phyloP scores from a whole-genome alignment of 441 rosid genomes.

The Rhodomyrtus psidioides region DNA sequence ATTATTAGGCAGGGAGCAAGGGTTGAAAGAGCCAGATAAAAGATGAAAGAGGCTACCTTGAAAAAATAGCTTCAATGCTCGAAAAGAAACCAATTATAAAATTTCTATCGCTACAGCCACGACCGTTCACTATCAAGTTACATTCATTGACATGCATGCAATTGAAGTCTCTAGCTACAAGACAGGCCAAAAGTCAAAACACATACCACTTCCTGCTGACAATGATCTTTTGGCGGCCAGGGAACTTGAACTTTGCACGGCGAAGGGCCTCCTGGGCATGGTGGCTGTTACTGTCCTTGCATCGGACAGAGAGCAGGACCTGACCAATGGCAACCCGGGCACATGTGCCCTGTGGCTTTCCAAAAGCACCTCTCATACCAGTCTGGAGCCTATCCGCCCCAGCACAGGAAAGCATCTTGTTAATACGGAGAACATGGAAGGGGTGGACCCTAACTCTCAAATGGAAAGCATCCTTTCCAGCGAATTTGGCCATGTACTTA shows the following conservation, averaged over 20 bases:
- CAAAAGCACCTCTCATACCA: slow-evolving; percentile 15
- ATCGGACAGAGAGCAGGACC: slow-evolving; percentile 10
- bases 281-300: slow-evolving; percentile 12
- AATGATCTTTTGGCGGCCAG: slow-evolving; percentile 92
- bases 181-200: neutral
- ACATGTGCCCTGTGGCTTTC: slow-evolving; percentile 13
- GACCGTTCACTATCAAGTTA: neutral
- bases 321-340: slow-evolving; percentile 13
- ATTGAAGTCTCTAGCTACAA: neutral
- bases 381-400: slow-evolving; percentile 17
- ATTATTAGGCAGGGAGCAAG: neutral
- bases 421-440: slow-evolving; percentile 14
- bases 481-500: slow-evolving; percentile 13
- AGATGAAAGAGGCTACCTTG: neutral
- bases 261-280: slow-evolving; percentile 52
- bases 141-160: neutral
- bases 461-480: slow-evolving; percentile 16
- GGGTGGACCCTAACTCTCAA: slow-evolving; percentile 14
- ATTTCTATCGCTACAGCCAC: neutral
- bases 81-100: neutral
- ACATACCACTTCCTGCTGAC: slow-evolving; percentile 91
- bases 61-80: neutral
- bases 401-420: slow-evolving; percentile 14
- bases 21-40: neutral
- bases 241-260: slow-evolving; percentile 92